Evolutionary conservation across 768 basidiomycete genomes (phyloP).

Genomic region (Xanthoconium stramineum): DNA sequence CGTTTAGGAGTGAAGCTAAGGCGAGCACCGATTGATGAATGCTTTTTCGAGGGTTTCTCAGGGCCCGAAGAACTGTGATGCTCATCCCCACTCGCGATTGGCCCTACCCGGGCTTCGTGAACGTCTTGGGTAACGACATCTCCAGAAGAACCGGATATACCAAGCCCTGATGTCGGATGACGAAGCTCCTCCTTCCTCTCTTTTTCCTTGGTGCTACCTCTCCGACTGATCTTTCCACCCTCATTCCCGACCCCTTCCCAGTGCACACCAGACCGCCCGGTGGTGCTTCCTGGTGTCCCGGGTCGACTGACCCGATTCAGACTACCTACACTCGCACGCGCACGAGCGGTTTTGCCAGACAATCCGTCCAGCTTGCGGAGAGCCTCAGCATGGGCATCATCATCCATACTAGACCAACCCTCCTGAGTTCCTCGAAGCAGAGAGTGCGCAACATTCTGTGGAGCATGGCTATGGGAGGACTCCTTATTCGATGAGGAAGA

Average conservation of each 20-base stretch:
- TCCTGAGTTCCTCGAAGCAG: constrained; percentile 84
- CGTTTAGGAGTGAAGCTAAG: constrained; percentile 83
- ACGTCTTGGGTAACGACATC: constrained; percentile 36
- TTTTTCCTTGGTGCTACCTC: constrained; percentile 40
- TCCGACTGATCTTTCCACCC: constrained; percentile 35
- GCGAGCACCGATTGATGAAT: constrained; percentile 51
- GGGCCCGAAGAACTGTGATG: constrained; percentile 40
- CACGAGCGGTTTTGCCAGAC: constrained; percentile 68
- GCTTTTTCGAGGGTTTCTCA: constrained; percentile 72
- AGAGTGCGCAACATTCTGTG: constrained; percentile 76
- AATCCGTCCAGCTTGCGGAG: constrained; percentile 91
- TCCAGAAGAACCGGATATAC: constrained; percentile 35
- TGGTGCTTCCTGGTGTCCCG: constrained; percentile 66
- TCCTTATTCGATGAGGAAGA: constrained; percentile 40
- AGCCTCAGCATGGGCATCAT: constrained; percentile 86
- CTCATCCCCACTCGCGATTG: constrained; percentile 57
- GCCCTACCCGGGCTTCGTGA: constrained; percentile 40
- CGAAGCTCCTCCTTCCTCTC: constrained; percentile 41
- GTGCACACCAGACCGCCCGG: constrained; percentile 45
- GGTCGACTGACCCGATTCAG: constrained; percentile 72
- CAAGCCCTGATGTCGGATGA: constrained; percentile 29
- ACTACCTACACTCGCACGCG: constrained; percentile 74
- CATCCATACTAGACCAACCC: constrained; percentile 85
- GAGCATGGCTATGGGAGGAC: constrained; percentile 39
- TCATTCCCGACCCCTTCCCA: constrained; percentile 68